These are phyloP conservation scores for Fusarium chaquense DNA, from an alignment of 2,329 filamentous ascomycete genomes.

Conservation along the genomic window DNA sequence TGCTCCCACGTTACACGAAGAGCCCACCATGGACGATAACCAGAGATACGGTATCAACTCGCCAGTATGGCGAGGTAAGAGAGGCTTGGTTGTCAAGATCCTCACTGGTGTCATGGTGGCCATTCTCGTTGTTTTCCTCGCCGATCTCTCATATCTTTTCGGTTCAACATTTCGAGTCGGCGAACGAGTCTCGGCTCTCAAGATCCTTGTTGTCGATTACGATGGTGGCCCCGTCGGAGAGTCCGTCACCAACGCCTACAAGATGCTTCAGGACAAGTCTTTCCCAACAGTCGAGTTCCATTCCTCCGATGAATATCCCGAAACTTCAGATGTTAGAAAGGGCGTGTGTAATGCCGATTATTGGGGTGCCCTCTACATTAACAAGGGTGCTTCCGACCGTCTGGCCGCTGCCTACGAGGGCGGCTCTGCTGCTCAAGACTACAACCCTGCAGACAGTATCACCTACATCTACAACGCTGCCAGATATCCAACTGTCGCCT, in stretches of 20 bases:
- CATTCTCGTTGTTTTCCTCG: constrained; percentile 41
- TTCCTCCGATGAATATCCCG: constrained; percentile 44
- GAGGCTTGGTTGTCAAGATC: constrained; percentile 18
- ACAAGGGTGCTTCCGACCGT: constrained; percentile 49
- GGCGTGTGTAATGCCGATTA: constrained; percentile 53
- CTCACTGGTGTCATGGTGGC: constrained; percentile 33
- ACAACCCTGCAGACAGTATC: constrained; percentile 51
- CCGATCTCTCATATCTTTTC: constrained; percentile 51
- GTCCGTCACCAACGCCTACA: constrained; percentile 51
- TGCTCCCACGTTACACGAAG: constrained; percentile 33
- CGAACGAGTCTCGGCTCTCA: constrained; percentile 42
- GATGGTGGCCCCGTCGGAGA: constrained; percentile 52
- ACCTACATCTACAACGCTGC: constrained; percentile 55
- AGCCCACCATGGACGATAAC: constrained; percentile 3
- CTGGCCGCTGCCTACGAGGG: constrained; percentile 48
- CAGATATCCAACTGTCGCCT: constrained; percentile 51
- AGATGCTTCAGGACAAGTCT: constrained; percentile 44
- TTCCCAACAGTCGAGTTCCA: constrained; percentile 52
- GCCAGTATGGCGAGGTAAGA: constrained; percentile 24
- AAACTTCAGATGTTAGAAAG: constrained; percentile 45
- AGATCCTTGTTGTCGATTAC: constrained; percentile 50
- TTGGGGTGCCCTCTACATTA: constrained; percentile 55
- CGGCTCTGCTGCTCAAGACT: constrained; percentile 41
- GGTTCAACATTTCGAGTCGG: constrained; percentile 48
- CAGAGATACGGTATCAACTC: constrained; percentile 25